Base-by-base conservation (phyloP, 805 yeast genomes). In the Pichia deserticola region DNA sequence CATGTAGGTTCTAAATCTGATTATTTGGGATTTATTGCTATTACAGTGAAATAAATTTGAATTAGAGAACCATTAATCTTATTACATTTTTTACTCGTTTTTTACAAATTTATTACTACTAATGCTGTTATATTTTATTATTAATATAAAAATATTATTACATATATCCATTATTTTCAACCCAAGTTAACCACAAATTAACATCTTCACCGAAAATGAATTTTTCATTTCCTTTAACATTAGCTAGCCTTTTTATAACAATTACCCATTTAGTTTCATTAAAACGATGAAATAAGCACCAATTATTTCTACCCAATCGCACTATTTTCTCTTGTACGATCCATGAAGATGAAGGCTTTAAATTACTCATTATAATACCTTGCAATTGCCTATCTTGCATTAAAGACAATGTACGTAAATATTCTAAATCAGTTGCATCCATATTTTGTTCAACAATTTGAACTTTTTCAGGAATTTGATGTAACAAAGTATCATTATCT, bases 161-260 rank as follows among this genome's bases (percentile, higher is more conserved):
- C 13, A 47, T 8, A 39, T 50, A 50, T 13, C 52, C 52, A 28
- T 25, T 25, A 27, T 11, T 15, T 4, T 33, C 40, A 5, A 42
- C 50, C 52, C 52, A 50, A 11, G 42, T 39, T 9, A 50, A 55
- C 68, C 68, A 64, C 25, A 45, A 38, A 12, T 45, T 30, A 5
- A 63, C 64, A 11, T 64, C 62, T 0, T 49, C 47, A n/a, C 67
- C 66, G 35, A 62, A 57, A 0, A 60, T 47, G 36, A 47, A 39
- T 3, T 54, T 53, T 20, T 42, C 37, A 28, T 54, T 57, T 42
- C 57, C 51, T 41, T 53, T 49, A 28, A 60, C 51, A 38, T 52
- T 55, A 2, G 50, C 35, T 12, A 50, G 38, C 43, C 55, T 53
- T 44, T 52, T 57, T 37, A 62, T 57, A 29, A 63, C 45, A 13